These are phyloP conservation scores for Zoysia japonica DNA, from an alignment of 176 grass and related monocot species.

Conservation along the genomic window DNA sequence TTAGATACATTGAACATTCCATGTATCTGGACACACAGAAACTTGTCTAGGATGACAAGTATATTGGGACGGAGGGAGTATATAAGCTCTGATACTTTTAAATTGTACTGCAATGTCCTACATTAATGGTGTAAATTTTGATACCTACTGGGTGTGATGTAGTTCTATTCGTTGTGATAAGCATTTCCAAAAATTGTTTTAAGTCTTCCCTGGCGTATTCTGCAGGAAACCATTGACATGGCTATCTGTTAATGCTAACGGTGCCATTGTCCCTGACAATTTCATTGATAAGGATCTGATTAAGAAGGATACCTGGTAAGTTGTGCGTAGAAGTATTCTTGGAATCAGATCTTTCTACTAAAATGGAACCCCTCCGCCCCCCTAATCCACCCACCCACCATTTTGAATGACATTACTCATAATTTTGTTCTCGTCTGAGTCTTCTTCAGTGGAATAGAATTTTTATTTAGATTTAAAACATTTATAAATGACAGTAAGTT, in stretches of 20 bases:
- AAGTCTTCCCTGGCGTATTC: constrained; percentile 3
- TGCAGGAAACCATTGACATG: constrained; percentile 81
- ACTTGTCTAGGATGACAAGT: too few species aligned
- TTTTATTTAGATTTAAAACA: background rate
- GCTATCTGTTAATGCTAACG: constrained; percentile 88
- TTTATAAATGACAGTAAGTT: background rate
- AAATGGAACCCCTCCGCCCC: background rate
- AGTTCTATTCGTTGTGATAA: constrained; percentile 17
- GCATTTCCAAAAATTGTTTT: background rate
- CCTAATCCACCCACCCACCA: too few species aligned
- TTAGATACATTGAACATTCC: too few species aligned
- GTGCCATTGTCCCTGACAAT: constrained; percentile 57
- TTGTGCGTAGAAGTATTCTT: background rate
- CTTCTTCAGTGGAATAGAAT: constrained; percentile 12
- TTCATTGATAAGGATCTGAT: constrained; percentile 65
- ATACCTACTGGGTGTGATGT: background rate
- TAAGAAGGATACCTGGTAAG: constrained; percentile 80
- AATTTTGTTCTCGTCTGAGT: constrained; percentile 13
- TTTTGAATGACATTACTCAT: background rate
- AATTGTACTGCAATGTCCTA: background rate
- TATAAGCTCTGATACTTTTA: background rate
- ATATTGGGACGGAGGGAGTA: background rate
- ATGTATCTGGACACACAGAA: too few species aligned
- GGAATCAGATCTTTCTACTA: background rate
- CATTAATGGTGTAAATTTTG: background rate